Base-by-base conservation (phyloP, 129 eudicot genomes). In the Helichrysum umbraculigerum region DNA sequence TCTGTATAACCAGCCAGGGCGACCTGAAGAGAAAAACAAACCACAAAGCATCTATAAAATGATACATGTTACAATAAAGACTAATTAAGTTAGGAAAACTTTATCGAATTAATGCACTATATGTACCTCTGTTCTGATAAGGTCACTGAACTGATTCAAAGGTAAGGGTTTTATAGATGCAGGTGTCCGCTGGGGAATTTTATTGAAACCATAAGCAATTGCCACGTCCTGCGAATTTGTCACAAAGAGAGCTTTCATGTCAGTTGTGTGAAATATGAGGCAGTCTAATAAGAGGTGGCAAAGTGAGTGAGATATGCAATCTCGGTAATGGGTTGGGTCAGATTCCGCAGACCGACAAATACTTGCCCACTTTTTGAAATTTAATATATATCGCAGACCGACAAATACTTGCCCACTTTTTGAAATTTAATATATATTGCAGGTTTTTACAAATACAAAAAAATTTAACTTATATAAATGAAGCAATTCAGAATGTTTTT, bases 201-300 rank as follows among this genome's bases (percentile, higher is more conserved):
- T 88, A 84, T 94, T 91, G 86, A 85, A 94, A 19, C 97, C 98
- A 83, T 85, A 89, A 81, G 98, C 98, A 85, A 94, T 94, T n/a
- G 98, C 98, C 39, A 94, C 96, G 72, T 91, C 97, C 98, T 94
- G 37, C 4, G 47, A 65, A 42, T 79, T 62, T 63, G 39, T 39
- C 22, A 68, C 58, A 64, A 71, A 78, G 35, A 63, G 33, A 47
- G n/a, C 72, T 50, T 25, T 57, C 35, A 73, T 50, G 56, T 81
- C 81, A 62, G 56, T 47, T 70, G 33, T 35, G 34, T 22, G 41
- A 14, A 25, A 71, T 29, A 44, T 14, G 64, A 30, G 35, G 30
- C 32, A 68, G 22, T 0, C 6, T 25, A 29, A 14, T 25, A 22
- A 25, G 2, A 62, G 21, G 39, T 32, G 69, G 20, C 39, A 30